Percentiles rank a stretch among this genome's conserved stretches.
Evolutionary conservation across 768 basidiomycete genomes (phyloP).

Genomic region (Auriscalpium vulgare): DNA sequence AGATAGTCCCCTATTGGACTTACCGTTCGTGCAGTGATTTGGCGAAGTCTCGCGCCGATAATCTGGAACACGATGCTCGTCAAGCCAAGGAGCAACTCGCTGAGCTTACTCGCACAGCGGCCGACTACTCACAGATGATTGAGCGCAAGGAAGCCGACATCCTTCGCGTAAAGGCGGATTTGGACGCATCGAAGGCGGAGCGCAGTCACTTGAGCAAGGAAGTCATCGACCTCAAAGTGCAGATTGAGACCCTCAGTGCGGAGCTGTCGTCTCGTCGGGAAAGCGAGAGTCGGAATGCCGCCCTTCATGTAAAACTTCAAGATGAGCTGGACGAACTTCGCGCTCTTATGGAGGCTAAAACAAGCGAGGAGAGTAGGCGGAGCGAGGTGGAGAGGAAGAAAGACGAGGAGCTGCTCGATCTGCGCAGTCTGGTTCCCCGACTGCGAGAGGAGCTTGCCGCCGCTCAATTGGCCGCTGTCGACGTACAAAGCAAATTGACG

Average conservation of each 20-base stretch:
- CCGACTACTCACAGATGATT: conserved; percentile 68
- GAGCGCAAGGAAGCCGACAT: conserved; percentile 72
- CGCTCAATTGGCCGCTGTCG: conserved; percentile 50
- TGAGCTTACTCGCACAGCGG: conserved; percentile 68
- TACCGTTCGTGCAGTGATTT: conserved; percentile 43
- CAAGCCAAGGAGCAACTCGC: conserved; percentile 69
- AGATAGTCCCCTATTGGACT: not conserved
- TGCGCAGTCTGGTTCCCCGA: conserved; percentile 55
- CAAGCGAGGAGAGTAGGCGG: conserved; percentile 77
- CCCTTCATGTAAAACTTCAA: conserved; percentile 54
- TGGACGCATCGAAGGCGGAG: conserved; percentile 47
- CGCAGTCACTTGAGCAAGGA: conserved; percentile 48
- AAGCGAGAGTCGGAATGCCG: conserved; percentile 39
- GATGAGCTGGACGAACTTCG: conserved; percentile 84
- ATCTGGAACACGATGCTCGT: conserved; percentile 60
- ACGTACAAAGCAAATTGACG: conserved; percentile 65
- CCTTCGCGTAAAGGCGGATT: conserved; percentile 41
- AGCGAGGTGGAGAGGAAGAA: conserved; percentile 81
- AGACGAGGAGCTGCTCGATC: conserved; percentile 70
- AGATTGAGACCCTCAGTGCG: conserved; percentile 55
- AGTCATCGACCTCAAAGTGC: conserved; percentile 59
- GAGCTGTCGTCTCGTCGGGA: conserved; percentile 55
- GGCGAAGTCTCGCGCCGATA: conserved; percentile 48
- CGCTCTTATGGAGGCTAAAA: conserved; percentile 74
- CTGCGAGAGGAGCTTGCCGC: conserved; percentile 64